phyloP scores from a whole-genome alignment of 306 rosid species.

The apple (Malus domestica) region DNA sequence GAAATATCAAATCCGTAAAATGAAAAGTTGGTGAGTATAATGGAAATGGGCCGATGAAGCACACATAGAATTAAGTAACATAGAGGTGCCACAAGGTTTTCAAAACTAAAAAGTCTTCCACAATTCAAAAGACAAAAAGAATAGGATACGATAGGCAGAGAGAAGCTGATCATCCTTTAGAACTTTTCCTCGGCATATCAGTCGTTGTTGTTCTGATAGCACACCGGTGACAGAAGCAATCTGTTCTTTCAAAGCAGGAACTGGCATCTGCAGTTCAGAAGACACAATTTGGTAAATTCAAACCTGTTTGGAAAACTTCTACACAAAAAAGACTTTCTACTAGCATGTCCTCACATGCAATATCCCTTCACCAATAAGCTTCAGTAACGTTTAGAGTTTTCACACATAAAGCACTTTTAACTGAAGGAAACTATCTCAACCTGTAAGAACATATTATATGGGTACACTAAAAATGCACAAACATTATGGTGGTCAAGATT shows the following conservation, averaged over 20 bases:
- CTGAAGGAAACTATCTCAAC: constrained; percentile 2
- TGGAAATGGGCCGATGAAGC: not conserved
- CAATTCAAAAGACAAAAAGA: not conserved
- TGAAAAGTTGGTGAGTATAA: constrained; percentile 1
- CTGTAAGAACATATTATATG: constrained; percentile 7
- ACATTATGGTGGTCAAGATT: not conserved
- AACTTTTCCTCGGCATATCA: constrained; percentile 65
- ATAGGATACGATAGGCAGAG: constrained; percentile 61
- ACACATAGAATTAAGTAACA: not conserved
- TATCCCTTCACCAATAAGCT: constrained; percentile 12
- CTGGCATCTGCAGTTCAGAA: constrained; percentile 73
- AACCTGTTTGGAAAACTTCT: not conserved
- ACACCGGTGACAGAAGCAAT: constrained; percentile 64
- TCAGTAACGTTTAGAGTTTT: constrained; percentile 2
- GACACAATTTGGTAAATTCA: not conserved
- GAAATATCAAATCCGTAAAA: constrained; percentile 16
- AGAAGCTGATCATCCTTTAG: constrained; percentile 60
- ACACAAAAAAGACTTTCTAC: not conserved
- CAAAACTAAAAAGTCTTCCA: not conserved
- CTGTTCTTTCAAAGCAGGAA: constrained; percentile 55
- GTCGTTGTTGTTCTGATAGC: constrained; percentile 51
- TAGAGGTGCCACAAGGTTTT: not conserved
- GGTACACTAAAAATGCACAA: not conserved
- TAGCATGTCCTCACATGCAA: not conserved
- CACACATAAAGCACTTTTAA: constrained; percentile 4